Conservation (phyloP, 2,329 filamentous ascomycete genomes). For the Pseudocercospora vitis region DNA sequence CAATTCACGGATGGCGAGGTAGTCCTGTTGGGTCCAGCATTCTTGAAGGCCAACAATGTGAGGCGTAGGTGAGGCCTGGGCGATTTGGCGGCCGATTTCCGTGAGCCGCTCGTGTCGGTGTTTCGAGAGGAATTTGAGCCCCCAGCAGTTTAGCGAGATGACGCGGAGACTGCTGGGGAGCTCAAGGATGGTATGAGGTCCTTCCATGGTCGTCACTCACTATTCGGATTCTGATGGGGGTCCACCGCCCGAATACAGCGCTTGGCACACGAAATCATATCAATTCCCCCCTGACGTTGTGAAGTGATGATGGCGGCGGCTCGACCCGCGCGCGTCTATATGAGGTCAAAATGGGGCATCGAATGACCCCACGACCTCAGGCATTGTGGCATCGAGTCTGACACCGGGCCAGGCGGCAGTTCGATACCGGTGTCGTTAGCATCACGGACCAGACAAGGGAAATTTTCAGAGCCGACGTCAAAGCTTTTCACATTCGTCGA, state of each 20-base stretch:
- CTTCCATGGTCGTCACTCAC: neutral
- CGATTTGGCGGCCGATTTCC: slow-evolving; percentile 81
- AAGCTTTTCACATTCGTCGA: slow-evolving; percentile 17
- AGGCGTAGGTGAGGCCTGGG: slow-evolving; percentile 65
- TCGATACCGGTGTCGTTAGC: neutral
- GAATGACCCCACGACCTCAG: neutral
- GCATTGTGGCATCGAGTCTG: neutral
- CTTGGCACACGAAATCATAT: too few relatives aligned
- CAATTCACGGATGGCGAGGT: slow-evolving; percentile 70
- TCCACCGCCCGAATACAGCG: too few relatives aligned
- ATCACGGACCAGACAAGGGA: slow-evolving; percentile 3
- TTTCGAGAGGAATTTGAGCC: slow-evolving; percentile 80
- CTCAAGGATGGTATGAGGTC: slow-evolving; percentile 30
- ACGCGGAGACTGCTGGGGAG: slow-evolving; percentile 61
- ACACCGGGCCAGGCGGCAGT: neutral
- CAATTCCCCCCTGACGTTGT: too few relatives aligned
- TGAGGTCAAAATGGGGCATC: neutral
- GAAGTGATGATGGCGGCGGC: neutral
- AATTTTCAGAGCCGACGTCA: slow-evolving; percentile 17
- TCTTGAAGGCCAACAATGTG: slow-evolving; percentile 93
- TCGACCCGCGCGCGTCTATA: neutral
- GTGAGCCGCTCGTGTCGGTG: slow-evolving; percentile 73
- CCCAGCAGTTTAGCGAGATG: slow-evolving; percentile 95
- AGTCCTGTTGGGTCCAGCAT: slow-evolving; percentile 88
- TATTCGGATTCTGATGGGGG: neutral